Evolutionary conservation across 257 asterid genomes (phyloP), one percentile per base, ranked within the genome.

Genomic region (Nicotiana sylvestris): DNA sequence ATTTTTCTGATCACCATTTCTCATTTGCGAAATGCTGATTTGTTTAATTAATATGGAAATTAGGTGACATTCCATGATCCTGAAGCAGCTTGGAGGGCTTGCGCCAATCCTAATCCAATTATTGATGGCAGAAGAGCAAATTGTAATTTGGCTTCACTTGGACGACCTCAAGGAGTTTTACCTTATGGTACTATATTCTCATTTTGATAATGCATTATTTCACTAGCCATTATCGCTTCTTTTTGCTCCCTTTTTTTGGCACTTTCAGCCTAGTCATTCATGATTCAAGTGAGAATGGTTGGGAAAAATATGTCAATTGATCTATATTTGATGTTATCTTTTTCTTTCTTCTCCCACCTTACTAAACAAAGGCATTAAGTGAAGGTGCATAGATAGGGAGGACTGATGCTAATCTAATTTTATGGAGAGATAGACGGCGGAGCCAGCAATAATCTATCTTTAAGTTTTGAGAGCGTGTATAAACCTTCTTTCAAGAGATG

Each of bases 81-180:
- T 25, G 89, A 86, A 39, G 86, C 91, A 16, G 91, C 91, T 18
- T 82, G 72, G 78, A 80, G 84, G 66, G 91, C 91, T 61, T 88
- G 91, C 66, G 77, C 76, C 25, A 83, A 88, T 82, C 85, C 87
- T 43, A 86, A 84, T 83, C 91, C 91, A 21, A 81, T 84, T 16
- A 86, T 88, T 69, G 91, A 86, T 82, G 89, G 89, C 30, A 82
- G 91, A 80, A 82, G 85, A 79, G 86, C 89, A 30, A 88, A 88
- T 67, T 88, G 90, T 49, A 88, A 88, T 83, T 55, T 88, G 81
- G 89, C 89, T 77, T 85, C 89, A 57, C 62, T 84, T 29, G 87
- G 89, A 25, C 83, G 90, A 21, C 89, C 86, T 53, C 81, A 80
- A 15, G 85, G 61, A 33, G 27, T 88, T 21, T 83, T 85, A 27